A percentile compares a stretch with the other conserved stretches of the same genome.
These are phyloP conservation scores for Psidium guajava DNA, from an alignment of 345 rosid genomes.

Conservation along the genomic window DNA sequence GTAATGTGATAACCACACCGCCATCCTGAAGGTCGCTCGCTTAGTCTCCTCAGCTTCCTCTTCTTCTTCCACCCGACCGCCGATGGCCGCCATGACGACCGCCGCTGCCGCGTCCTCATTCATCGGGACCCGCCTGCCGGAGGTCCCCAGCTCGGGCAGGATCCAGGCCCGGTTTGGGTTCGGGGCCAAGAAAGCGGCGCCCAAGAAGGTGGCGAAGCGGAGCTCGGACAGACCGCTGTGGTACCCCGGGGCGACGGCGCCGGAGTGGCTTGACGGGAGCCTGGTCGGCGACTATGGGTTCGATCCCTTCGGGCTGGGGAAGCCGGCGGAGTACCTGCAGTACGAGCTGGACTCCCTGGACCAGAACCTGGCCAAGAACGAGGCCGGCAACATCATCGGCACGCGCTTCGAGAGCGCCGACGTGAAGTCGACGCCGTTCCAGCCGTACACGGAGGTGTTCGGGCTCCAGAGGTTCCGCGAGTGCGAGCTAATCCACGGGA, in stretches of 20 bases:
- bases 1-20: not conserved
- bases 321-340: slow-evolving; percentile 69
- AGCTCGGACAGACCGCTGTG: slow-evolving; percentile 43
- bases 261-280: slow-evolving; percentile 56
- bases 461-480: slow-evolving; percentile 72
- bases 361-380: slow-evolving; percentile 62
- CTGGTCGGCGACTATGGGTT: slow-evolving; percentile 71
- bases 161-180: slow-evolving; percentile 52
- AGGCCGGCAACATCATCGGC: slow-evolving; percentile 48
- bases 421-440: slow-evolving; percentile 56
- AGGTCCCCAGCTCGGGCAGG: slow-evolving; percentile 22
- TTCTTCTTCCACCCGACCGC: not conserved
- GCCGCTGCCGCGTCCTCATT: slow-evolving; percentile 53
- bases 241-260: slow-evolving; percentile 65
- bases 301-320: slow-evolving; percentile 68
- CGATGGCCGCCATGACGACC: slow-evolving; percentile 53
- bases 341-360: slow-evolving; percentile 61
- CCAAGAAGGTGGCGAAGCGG: slow-evolving; percentile 23
- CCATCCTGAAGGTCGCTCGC: not conserved
- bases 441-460: slow-evolving; percentile 67
- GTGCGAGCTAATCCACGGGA: slow-evolving; percentile 69
- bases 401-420: slow-evolving; percentile 34
- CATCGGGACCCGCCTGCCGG: slow-evolving; percentile 47
- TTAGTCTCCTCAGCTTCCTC: not conserved
- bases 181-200: slow-evolving; percentile 23